Base-by-base conservation (phyloP, 2,329 filamentous ascomycete species). In the Aspergillus sp. region DNA sequence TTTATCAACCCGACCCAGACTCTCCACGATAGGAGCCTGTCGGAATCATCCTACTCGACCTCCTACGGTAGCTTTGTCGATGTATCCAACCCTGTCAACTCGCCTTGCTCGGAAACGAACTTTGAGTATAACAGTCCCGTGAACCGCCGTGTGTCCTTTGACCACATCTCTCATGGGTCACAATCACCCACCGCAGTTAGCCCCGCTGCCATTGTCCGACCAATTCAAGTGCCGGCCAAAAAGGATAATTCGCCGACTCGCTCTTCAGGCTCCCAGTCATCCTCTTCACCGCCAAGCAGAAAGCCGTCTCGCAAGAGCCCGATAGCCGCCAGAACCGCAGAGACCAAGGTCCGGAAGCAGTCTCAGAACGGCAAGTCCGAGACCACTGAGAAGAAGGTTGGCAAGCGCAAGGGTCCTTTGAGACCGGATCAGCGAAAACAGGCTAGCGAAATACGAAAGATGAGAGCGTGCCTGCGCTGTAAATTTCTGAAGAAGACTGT, bases 401-500 rank as follows among this genome's bases (percentile, higher is more conserved):
- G 94, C 53, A 89, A 92, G 73, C 88, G 94, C 80, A 91, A 91
- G 77, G 94, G 94, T 41, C 94, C 94, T 62, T 86, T 98, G 69
- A 85, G 93, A 72, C 93, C 93, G 11, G 94, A 98, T 77, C 94
- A 97, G 82, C 87, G 94, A 69, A 96, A 97, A 81, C 94, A 97
- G 79, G 94, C 94, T 28, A 95, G 93, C 72, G 94, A 98, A 80
- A 98, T 98, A 75, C 89, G 94, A 77, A 98, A 98, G 80, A 83
- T 97, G 70, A 87, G 94, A 74, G 94, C 94, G 52, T 98, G 94
- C 77, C 83, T 98, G 71, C 89, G 94, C 68, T 98, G 94, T 87
- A 97, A 97, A 82, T 98, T 97, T 83, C 84, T 98, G 77, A 98
- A 98, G 86, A 98, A 98, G 86, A 97, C 94, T 53, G 76, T 79